Conservation (phyloP, 345 rosid genomes). For the Melastoma malabathricum region DNA sequence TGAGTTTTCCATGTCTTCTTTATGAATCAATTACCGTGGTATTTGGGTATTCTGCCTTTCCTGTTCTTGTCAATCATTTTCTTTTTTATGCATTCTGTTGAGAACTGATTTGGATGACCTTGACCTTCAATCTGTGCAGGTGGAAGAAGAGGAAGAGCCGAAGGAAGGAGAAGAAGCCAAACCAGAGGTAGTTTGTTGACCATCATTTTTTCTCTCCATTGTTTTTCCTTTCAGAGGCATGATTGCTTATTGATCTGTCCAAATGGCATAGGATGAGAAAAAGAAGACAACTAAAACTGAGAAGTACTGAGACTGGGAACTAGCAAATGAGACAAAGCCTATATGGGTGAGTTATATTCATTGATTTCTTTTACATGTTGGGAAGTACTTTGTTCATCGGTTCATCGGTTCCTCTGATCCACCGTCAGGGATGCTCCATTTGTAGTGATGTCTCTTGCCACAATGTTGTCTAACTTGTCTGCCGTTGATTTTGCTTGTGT, state of each 20-base stretch:
- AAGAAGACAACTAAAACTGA: slow-evolving; percentile 84
- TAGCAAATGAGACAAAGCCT: slow-evolving; percentile 90
- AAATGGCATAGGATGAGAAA: slow-evolving; percentile 48
- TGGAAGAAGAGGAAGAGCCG: slow-evolving; percentile 78
- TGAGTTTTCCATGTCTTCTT: too few relatives aligned
- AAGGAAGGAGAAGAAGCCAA: slow-evolving; percentile 69
- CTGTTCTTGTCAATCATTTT: too few relatives aligned
- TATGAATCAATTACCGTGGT: too few relatives aligned
- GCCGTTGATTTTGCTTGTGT: slow-evolving; percentile 5
- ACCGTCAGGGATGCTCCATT: too few relatives aligned
- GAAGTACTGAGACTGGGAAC: slow-evolving; percentile 97
- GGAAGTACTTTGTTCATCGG: too few relatives aligned
- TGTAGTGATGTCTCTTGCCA: too few relatives aligned
- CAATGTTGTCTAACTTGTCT: too few relatives aligned
- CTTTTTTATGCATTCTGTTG: too few relatives aligned
- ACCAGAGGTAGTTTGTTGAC: slow-evolving; percentile 41
- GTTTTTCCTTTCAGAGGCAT: background rate
- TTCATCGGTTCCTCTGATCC: too few relatives aligned
- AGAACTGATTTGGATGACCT: too few relatives aligned
- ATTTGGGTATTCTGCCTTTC: too few relatives aligned
- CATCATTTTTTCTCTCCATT: background rate
- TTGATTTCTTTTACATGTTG: background rate
- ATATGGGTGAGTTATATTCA: slow-evolving; percentile 54
- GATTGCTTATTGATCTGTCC: slow-evolving; percentile 1
- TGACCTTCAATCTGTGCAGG: slow-evolving; percentile 36